phyloP scores from a whole-genome alignment of 2,329 filamentous ascomycete genomes.

The Penicillium sp. region DNA sequence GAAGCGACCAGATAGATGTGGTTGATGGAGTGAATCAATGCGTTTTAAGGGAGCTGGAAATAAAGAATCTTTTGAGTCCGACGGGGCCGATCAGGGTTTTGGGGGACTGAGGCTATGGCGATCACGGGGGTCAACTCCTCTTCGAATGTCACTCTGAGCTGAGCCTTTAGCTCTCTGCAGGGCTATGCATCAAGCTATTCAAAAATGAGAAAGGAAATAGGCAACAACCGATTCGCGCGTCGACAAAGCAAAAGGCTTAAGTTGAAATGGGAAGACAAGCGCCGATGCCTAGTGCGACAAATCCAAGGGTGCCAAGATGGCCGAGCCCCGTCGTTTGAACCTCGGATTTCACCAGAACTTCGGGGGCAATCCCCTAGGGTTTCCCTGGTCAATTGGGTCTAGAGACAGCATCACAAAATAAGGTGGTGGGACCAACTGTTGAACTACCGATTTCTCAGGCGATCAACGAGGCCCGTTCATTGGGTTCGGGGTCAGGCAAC shows the following conservation, averaged over 20 bases:
- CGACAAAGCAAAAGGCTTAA: background rate
- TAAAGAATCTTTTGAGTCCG: constrained; percentile 16
- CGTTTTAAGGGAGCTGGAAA: constrained; percentile 3
- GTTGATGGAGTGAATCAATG: background rate
- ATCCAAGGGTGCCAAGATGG: background rate
- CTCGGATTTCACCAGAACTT: background rate
- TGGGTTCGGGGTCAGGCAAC: constrained; percentile 1
- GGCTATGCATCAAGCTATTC: background rate
- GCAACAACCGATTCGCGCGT: background rate
- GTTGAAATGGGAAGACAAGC: background rate
- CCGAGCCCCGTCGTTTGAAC: background rate
- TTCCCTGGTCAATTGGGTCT: no score
- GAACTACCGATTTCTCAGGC: constrained; percentile 12
- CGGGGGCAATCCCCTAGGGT: no score
- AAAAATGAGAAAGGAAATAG: background rate
- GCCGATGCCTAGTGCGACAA: background rate
- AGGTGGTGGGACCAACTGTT: constrained; percentile 19
- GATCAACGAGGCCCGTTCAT: background rate
- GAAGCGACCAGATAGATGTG: background rate
- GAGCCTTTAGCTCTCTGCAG: background rate
- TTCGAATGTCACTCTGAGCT: background rate
- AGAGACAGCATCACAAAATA: constrained; percentile 7
- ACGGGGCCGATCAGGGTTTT: background rate
- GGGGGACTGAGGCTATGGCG: constrained; percentile 13
- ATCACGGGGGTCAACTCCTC: background rate